Evolutionary conservation across 2,329 filamentous ascomycete species (phyloP).

Genomic region (Orbilia javanica): DNA sequence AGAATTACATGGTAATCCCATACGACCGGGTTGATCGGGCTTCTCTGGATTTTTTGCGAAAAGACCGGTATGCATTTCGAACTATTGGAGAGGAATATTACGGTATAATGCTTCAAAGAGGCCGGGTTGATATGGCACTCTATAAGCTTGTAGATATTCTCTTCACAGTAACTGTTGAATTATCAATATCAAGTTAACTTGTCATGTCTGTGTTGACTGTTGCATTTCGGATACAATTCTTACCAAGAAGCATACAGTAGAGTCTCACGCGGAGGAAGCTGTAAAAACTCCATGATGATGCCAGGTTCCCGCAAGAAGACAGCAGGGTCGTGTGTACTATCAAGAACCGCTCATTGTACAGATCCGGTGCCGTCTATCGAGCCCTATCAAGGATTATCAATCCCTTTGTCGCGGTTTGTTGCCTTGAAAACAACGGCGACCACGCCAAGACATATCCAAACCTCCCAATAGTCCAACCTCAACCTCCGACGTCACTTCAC

Average conservation of each 20-base stretch:
- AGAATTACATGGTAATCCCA: slow-evolving; percentile 62
- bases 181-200: background rate
- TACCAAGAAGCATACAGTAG: slow-evolving; percentile 54
- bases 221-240: slow-evolving; percentile 36
- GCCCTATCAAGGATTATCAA: background rate
- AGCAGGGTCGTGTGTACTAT: background rate
- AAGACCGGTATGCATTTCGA: slow-evolving; percentile 57
- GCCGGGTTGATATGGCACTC: slow-evolving; percentile 50
- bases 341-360: background rate
- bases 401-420: background rate
- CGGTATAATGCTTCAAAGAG: slow-evolving; percentile 53
- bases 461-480: slow-evolving; percentile 21
- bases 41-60: slow-evolving; percentile 46
- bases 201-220: slow-evolving; percentile 41
- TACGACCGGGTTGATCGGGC: background rate
- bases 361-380: background rate
- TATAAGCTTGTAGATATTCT: slow-evolving; percentile 61
- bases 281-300: slow-evolving; percentile 34
- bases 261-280: slow-evolving; percentile 56
- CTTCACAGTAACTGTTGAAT: slow-evolving; percentile 60
- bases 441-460: slow-evolving; percentile 20
- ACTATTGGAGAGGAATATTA: slow-evolving; percentile 61
- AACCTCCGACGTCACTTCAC: slow-evolving; percentile 25
- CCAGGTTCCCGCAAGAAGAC: background rate
- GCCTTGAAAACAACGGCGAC: slow-evolving; percentile 5